Base-by-base conservation (phyloP, 1,284 basidiomycete species). In the Spongiforma sp. region DNA sequence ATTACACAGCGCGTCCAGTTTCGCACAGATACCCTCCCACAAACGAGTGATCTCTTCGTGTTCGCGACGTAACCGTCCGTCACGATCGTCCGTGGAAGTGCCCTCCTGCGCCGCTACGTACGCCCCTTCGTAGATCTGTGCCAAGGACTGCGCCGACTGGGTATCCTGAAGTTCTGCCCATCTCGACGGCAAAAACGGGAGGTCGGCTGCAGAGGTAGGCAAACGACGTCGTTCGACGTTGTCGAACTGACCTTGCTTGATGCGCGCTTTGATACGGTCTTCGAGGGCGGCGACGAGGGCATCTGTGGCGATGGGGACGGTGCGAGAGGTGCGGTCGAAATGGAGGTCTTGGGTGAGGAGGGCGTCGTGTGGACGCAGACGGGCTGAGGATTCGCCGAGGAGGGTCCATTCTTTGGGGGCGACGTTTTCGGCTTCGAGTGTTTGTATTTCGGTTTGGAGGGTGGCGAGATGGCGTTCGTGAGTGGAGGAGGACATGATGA, bases 61-160 rank as follows among this genome's bases (percentile, higher is more conserved):
- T 77, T 98, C 94, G 75, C 94, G 92, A 71, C 85, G 83, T 33
- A 99, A 83, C 78, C 95, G 96, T 30, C 90, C 94, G 71, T 99
- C 96, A 2, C 94, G 85, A 70, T 95, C 93, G 68, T 96, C 92
- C 5, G 81, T 80, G 14, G 80, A 75, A 1, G 82, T 77, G 24
- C 84, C 88, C n/a, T 79, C 79, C 69, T 85, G 84, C 26, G 86
- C 85, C 3, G 89, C 87, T 57, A 90, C 83, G 78, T 93, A 99
- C 68, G 98, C 96, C 67, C 94, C 91, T 77, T 98, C 98, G 79
- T 99, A 99, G 64, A 99, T 94, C 79, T 99, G 94, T 10, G 96
- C 96, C 39, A 99, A 86, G 0, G 93, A 96, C 77, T 96, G 93
- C 19, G 87, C 83, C 9, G 93, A 95, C 76, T 96, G 93, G 17